Evolutionary conservation across 371 early-diverging fungal genomes (phyloP).

Genomic region (Capillidium rhysosporum): DNA sequence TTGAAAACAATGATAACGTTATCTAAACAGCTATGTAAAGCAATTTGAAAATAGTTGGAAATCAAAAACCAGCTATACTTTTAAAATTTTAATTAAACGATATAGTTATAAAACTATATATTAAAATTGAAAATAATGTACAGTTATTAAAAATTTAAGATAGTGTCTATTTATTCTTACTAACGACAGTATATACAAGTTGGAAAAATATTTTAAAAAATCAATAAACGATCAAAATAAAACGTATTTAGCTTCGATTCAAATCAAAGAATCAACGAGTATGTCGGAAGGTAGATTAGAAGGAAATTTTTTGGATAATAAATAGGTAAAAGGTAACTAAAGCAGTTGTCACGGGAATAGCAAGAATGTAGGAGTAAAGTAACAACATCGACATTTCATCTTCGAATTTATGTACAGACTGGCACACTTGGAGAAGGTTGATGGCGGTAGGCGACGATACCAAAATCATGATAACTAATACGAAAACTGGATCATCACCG

Average conservation of each 20-base stretch:
- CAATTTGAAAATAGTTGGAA: no score
- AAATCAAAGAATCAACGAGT: no score
- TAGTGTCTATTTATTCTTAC: not conserved
- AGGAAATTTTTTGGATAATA: constrained; percentile 1
- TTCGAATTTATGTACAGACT: constrained; percentile 23
- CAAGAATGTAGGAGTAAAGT: constrained; percentile 6
- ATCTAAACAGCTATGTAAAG: no score
- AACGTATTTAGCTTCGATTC: no score
- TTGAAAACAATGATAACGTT: no score
- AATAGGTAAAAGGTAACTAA: constrained; percentile 3
- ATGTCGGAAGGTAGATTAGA: not conserved
- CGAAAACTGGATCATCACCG: constrained; percentile 24
- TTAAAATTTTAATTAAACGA: no score
- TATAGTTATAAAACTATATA: no score
- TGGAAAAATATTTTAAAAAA: not conserved
- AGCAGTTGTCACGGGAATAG: not conserved
- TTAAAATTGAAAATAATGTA: no score
- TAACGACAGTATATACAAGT: constrained; percentile 20
- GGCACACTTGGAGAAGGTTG: constrained; percentile 24
- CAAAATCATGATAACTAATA: constrained; percentile 21
- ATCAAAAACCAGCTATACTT: no score
- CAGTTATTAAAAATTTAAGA: not conserved
- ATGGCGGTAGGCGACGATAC: constrained; percentile 29
- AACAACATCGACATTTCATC: constrained; percentile 25
- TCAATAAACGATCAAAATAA: no score